phyloP scores from a whole-genome alignment of 2,329 filamentous ascomycete species.

The Pseudocercospora fuligena region DNA sequence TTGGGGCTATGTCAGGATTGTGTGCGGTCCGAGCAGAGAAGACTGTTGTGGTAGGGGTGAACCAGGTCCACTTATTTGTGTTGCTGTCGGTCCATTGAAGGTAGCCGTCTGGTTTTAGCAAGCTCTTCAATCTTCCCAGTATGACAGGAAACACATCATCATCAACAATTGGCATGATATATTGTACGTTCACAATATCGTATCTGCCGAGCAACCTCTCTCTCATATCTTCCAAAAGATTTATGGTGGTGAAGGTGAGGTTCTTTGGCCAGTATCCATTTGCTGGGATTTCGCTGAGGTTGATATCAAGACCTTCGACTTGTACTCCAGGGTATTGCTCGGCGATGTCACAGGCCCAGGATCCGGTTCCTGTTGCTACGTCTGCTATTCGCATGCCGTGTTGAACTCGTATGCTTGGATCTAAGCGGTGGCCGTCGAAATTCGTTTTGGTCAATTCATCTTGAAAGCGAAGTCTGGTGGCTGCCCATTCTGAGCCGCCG shows the following conservation, averaged over 20 bases:
- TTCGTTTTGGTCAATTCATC: slow-evolving; percentile 10
- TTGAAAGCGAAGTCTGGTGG: neutral
- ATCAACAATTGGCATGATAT: slow-evolving; percentile 9
- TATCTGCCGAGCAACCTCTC: neutral
- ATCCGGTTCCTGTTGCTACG: slow-evolving; percentile 14
- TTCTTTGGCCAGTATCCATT: slow-evolving; percentile 9
- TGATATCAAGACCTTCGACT: slow-evolving; percentile 12
- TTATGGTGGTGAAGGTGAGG: neutral
- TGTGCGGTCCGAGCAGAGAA: neutral
- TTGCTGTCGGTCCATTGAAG: slow-evolving; percentile 16
- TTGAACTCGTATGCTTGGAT: slow-evolving; percentile 10
- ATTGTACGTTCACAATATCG: slow-evolving; percentile 12
- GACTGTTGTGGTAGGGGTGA: neutral
- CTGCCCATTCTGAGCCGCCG: neutral
- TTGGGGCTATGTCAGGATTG: neutral
- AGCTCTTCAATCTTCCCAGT: neutral
- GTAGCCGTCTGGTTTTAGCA: slow-evolving; percentile 15
- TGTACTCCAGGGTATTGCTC: neutral
- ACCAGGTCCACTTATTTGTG: neutral
- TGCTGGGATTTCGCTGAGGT: slow-evolving; percentile 12
- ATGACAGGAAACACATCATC: neutral
- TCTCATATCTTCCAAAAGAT: neutral
- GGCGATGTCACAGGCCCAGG: slow-evolving; percentile 14
- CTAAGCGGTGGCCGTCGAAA: neutral
- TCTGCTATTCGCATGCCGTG: slow-evolving; percentile 7